phyloP scores from a whole-genome alignment of 1,139 yeast genomes.

The Blastobotrys proliferans region DNA sequence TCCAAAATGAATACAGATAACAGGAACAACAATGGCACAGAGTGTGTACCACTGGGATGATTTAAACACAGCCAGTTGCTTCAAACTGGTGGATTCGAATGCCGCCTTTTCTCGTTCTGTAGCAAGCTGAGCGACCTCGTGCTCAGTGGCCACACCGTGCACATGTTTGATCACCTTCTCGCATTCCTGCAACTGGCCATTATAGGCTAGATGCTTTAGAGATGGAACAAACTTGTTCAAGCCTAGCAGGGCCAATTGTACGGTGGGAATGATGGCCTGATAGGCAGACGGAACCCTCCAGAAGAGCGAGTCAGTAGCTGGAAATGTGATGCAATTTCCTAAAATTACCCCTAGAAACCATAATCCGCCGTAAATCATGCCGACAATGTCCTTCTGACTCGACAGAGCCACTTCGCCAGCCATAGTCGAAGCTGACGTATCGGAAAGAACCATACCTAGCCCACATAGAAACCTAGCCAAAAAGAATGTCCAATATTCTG shows the following conservation, averaged over 20 bases:
- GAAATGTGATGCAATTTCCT: slow-evolving; percentile 7
- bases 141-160: background rate
- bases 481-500: slow-evolving; percentile 7
- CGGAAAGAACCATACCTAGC: slow-evolving; percentile 6
- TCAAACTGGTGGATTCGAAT: background rate
- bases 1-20: slow-evolving; percentile 12
- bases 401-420: slow-evolving; percentile 1
- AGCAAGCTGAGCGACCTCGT: background rate
- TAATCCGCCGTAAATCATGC: slow-evolving; percentile 1
- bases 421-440: slow-evolving; percentile 1
- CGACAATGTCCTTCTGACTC: background rate
- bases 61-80: background rate
- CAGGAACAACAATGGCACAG: slow-evolving; percentile 5
- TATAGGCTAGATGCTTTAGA: background rate
- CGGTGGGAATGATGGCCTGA: slow-evolving; percentile 4
- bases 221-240: background rate
- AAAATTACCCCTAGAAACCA: slow-evolving; percentile 8
- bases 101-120: background rate
- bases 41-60: background rate
- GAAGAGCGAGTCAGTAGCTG: background rate
- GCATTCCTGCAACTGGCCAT: background rate
- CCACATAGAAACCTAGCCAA: slow-evolving; percentile 7
- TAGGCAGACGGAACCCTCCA: slow-evolving; percentile 11
- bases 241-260: background rate
- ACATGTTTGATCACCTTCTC: background rate